A percentile compares a stretch with the other conserved stretches of the same genome.
phyloP scores from a whole-genome alignment of 768 basidiomycete genomes.

The Trichaptum fuscoviolaceum region DNA sequence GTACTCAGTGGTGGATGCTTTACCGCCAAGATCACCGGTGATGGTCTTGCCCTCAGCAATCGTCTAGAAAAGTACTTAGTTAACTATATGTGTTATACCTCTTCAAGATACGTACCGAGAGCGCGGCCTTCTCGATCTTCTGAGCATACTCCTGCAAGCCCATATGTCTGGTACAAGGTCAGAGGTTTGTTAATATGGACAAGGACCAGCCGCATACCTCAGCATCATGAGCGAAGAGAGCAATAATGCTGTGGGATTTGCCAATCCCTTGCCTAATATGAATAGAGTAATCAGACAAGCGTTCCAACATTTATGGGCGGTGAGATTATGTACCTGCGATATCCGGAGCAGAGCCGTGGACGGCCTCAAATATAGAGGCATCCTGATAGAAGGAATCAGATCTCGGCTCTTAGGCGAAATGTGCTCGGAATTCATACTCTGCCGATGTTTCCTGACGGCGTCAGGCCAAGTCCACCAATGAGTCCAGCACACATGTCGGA shows the following conservation, averaged over 20 bases:
- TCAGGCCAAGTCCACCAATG: slow-evolving; percentile 95
- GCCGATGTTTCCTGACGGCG: slow-evolving; percentile 97
- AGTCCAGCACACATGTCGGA: slow-evolving; percentile 99
- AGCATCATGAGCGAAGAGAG: slow-evolving; percentile 98
- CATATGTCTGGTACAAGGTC: slow-evolving; percentile 70
- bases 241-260: slow-evolving; percentile 98
- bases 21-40: slow-evolving; percentile 95
- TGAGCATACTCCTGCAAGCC: slow-evolving; percentile 74
- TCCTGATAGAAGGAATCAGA: slow-evolving; percentile 48
- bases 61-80: slow-evolving; percentile 49
- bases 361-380: slow-evolving; percentile 99
- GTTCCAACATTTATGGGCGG: not conserved
- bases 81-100: not conserved
- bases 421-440: slow-evolving; percentile 45
- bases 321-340: slow-evolving; percentile 69
- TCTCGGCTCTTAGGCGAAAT: slow-evolving; percentile 8
- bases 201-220: slow-evolving; percentile 46
- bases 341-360: slow-evolving; percentile 99
- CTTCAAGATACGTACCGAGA: slow-evolving; percentile 54
- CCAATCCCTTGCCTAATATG: slow-evolving; percentile 72
- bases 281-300: slow-evolving; percentile 9
- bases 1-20: slow-evolving; percentile 84
- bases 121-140: slow-evolving; percentile 88
- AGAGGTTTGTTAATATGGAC: not conserved
- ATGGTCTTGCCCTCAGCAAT: slow-evolving; percentile 95